Evolutionary conservation across 805 yeast genomes (phyloP), one percentile per base, ranked within the genome.

Genomic region (Candida morakotiae): DNA sequence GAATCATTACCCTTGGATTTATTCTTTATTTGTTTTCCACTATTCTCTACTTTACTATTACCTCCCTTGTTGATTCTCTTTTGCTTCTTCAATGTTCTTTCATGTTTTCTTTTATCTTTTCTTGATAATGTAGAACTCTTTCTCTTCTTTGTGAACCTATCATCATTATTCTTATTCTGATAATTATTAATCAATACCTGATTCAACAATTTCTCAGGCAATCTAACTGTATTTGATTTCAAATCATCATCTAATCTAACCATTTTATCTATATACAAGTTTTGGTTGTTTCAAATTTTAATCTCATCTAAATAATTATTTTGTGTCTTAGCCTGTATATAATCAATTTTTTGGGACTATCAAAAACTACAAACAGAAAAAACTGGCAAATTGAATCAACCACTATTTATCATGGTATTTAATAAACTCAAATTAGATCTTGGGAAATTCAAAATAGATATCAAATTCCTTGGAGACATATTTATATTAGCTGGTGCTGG

Each of bases 401-500:
- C 33, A 31, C 34, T 5, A n/a, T 22, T 3, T 4, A 33, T 34
- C 14, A 35, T 28, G 14, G 28, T 31, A 24, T 63, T 66, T 66
- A 62, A 51, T 44, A 52, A 48, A 35, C 49, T 64, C 35, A 62
- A 59, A 36, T 16, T 35, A 25, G 70, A 66, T 31, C 45, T 64
- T 3, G 63, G 68, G 35, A 67, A 65, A 40, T 35, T 66, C 38
- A 64, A 64, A 39, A 31, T 66, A 15, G 67, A 66, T 48, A 47
- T 65, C 38, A 66, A 65, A 51, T 46, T 63, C n/a, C 31, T 67
- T 18, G 70, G 71, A n/a, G 72, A 67, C 43, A 40, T 62, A 22
- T 59, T 65, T 39, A 57, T 67, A 35, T 55, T 68, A 31, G 65
- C 71, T 3, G 72, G 88, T 15, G 84, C 89, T 2, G 80, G 87